phyloP scores from a whole-genome alignment of 2,329 filamentous ascomycete genomes.

The Talaromyces sp. region DNA sequence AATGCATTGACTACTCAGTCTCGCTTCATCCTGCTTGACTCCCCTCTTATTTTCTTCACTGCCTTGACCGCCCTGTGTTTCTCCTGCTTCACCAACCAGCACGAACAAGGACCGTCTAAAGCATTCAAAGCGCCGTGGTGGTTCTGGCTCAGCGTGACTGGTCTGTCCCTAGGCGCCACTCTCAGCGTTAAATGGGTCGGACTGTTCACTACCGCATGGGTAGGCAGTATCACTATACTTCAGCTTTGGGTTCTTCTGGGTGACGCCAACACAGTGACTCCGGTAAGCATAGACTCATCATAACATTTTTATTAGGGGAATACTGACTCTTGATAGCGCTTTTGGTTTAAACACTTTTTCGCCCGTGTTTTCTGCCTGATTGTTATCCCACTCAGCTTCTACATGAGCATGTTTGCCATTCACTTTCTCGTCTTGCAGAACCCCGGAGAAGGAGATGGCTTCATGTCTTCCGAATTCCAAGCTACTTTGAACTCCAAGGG shows the following conservation, averaged over 20 bases:
- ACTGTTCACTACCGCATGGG: slow-evolving; percentile 97
- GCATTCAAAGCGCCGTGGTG: slow-evolving; percentile 91
- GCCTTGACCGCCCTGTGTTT: slow-evolving; percentile 87
- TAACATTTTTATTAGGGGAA: background rate
- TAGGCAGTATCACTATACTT: slow-evolving; percentile 80
- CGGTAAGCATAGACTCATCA: slow-evolving; percentile 45
- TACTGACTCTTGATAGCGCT: slow-evolving; percentile 46
- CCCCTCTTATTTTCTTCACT: slow-evolving; percentile 87
- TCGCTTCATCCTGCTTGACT: slow-evolving; percentile 91
- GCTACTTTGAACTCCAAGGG: slow-evolving; percentile 92
- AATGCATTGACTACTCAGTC: slow-evolving; percentile 95
- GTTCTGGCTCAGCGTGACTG: slow-evolving; percentile 91
- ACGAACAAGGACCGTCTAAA: slow-evolving; percentile 82
- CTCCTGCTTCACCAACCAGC: slow-evolving; percentile 91
- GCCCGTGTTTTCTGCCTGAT: slow-evolving; percentile 88
- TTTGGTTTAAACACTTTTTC: slow-evolving; percentile 92
- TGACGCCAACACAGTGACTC: slow-evolving; percentile 77
- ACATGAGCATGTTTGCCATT: slow-evolving; percentile 95
- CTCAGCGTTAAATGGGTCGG: slow-evolving; percentile 98
- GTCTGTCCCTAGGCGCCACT: slow-evolving; percentile 81
- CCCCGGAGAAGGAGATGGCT: slow-evolving; percentile 94
- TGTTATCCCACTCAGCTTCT: slow-evolving; percentile 81
- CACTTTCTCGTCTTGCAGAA: slow-evolving; percentile 92
- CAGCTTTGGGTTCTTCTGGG: slow-evolving; percentile 95
- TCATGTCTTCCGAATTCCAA: slow-evolving; percentile 99